Percentiles rank a stretch among this genome's conserved stretches.
These are phyloP conservation scores for Magnusiomyces tetraspermus DNA, from an alignment of 1,139 yeast species.

Conservation along the genomic window DNA sequence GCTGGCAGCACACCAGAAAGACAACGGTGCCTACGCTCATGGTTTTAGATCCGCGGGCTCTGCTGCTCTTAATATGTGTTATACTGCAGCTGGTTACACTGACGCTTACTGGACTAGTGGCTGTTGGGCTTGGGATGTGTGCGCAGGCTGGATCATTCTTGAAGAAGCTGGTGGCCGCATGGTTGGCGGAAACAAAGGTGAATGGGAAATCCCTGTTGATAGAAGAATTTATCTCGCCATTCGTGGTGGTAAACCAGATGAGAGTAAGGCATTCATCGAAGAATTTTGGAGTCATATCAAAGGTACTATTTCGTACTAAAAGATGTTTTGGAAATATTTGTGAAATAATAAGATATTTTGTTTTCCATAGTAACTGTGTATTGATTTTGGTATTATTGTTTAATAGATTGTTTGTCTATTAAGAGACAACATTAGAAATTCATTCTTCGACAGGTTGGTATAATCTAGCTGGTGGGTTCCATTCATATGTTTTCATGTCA, in stretches of 20 bases:
- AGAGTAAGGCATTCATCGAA: slow-evolving; percentile 33
- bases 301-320: slow-evolving; percentile 37
- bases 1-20: slow-evolving; percentile 37
- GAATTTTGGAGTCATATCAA: slow-evolving; percentile 42
- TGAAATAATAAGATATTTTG: no score
- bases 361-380: no score
- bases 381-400: no score
- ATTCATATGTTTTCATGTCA: slow-evolving; percentile 44
- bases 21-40: slow-evolving; percentile 44
- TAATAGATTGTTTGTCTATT: no score
- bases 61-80: slow-evolving; percentile 49
- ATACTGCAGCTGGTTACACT: slow-evolving; percentile 46
- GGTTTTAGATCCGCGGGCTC: slow-evolving; percentile 52
- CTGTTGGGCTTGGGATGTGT: slow-evolving; percentile 55
- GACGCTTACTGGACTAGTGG: slow-evolving; percentile 61
- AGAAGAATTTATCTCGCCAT: slow-evolving; percentile 45
- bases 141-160: slow-evolving; percentile 55
- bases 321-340: no score
- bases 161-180: slow-evolving; percentile 49
- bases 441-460: background rate
- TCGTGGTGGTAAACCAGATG: slow-evolving; percentile 43
- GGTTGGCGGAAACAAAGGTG: slow-evolving; percentile 44
- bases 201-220: slow-evolving; percentile 42
- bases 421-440: no score
- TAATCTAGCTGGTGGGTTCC: slow-evolving; percentile 44